Evolutionary conservation across 352 stramenopile species (phyloP).

Genomic region (Phytopythium aichiense): DNA sequence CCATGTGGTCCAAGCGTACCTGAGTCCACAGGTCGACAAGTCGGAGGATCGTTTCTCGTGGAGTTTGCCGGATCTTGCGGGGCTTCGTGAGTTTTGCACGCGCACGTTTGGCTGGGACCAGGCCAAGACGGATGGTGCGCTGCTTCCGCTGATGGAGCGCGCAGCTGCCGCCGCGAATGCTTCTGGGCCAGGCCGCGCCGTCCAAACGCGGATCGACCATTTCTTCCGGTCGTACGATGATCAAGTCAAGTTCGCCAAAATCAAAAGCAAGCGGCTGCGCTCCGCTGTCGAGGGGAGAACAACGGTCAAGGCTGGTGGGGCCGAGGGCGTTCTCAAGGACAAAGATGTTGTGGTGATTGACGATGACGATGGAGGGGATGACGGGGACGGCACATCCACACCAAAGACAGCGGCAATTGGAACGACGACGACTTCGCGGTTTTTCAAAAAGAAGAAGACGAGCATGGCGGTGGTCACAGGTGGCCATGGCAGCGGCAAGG

Average conservation of each 20-base stretch:
- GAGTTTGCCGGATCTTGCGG: constrained; percentile 86
- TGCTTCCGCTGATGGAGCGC: constrained; percentile 88
- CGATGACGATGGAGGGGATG: not conserved
- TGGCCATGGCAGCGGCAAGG: not conserved
- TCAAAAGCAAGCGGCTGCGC: constrained; percentile 85
- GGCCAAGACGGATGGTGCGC: constrained; percentile 83
- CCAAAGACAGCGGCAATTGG: not conserved
- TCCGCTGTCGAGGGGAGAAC: constrained; percentile 60
- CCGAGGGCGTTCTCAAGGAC: not conserved
- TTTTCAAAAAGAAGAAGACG: constrained; percentile 8
- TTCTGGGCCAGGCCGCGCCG: constrained; percentile 17
- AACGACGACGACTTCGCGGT: constrained; percentile 1
- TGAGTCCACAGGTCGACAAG: constrained; percentile 85
- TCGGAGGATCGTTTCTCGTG: constrained; percentile 91
- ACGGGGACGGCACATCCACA: not conserved
- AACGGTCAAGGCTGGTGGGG: not conserved
- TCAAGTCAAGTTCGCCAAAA: constrained; percentile 93
- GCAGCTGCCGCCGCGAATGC: constrained; percentile 22
- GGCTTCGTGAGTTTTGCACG: constrained; percentile 84
- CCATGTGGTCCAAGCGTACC: constrained; percentile 92
- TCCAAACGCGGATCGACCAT: constrained; percentile 92
- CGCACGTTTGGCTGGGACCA: constrained; percentile 92
- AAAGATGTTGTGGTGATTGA: constrained; percentile 10
- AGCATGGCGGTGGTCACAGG: constrained; percentile 2
- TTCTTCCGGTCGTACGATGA: constrained; percentile 97